Conservation (phyloP, 2,329 filamentous ascomycete genomes). For the Madurella mycetomatis region DNA sequence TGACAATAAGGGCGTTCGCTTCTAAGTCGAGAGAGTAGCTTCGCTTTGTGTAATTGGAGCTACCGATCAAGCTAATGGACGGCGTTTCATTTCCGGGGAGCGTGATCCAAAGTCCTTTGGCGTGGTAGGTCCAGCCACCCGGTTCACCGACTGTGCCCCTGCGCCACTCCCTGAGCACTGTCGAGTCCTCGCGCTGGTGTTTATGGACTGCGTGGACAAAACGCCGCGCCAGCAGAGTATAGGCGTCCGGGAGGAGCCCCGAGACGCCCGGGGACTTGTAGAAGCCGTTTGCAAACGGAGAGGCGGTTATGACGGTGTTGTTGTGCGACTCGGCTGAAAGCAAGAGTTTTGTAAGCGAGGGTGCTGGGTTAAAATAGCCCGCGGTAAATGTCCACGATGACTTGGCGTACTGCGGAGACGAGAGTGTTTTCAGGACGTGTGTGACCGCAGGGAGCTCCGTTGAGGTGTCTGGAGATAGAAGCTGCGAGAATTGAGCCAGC, state of each 20-base stretch:
- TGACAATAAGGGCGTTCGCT: constrained; percentile 81
- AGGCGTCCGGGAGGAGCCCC: constrained; percentile 85
- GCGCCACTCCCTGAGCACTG: constrained; percentile 83
- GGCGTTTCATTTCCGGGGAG: constrained; percentile 62
- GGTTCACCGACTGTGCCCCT: constrained; percentile 74
- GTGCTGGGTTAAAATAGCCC: constrained; percentile 96
- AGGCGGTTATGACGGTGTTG: constrained; percentile 86
- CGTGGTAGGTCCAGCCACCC: constrained; percentile 94
- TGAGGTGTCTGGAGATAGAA: constrained; percentile 73
- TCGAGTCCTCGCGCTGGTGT: constrained; percentile 47
- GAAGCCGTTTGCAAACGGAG: constrained; percentile 92
- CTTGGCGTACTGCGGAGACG: constrained; percentile 56
- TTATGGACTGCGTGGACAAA: constrained; percentile 63
- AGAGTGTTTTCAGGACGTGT: constrained; percentile 65
- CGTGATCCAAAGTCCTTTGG: constrained; percentile 91
- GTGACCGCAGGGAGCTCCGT: constrained; percentile 84
- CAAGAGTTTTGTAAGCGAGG: constrained; percentile 73
- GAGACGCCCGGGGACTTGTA: constrained; percentile 84
- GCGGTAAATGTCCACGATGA: constrained; percentile 95
- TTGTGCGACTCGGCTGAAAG: constrained; percentile 64
- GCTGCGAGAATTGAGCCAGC: constrained; percentile 79
- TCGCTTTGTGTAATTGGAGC: constrained; percentile 91
- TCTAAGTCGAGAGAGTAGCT: constrained; percentile 92
- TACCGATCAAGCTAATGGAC: constrained; percentile 78
- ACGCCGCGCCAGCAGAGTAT: constrained; percentile 78